phyloP scores from a whole-genome alignment of 805 yeast genomes.

The Blastobotrys peoriensis region DNA sequence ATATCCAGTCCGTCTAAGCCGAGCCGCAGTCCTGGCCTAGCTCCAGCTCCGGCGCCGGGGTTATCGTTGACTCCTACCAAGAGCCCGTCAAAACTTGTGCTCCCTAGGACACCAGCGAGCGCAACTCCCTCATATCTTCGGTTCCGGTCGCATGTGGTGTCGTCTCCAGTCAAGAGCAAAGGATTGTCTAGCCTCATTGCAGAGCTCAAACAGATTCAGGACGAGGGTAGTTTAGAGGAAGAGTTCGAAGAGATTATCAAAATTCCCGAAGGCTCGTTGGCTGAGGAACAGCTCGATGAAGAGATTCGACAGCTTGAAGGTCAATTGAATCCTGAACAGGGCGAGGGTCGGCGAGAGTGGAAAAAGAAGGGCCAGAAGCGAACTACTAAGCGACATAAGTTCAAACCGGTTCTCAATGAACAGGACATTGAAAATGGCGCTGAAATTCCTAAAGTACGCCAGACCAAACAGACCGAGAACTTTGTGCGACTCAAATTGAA shows the following conservation, averaged over 20 bases:
- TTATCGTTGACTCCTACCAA: not conserved
- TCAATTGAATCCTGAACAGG: constrained; percentile 14
- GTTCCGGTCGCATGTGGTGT: constrained; percentile 19
- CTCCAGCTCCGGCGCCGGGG: not conserved
- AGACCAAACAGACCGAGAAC: constrained; percentile 17
- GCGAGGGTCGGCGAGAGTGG: constrained; percentile 20
- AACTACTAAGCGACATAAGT: constrained; percentile 26
- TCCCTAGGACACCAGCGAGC: not conserved
- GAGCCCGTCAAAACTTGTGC: not conserved
- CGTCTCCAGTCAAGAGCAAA: constrained; percentile 18
- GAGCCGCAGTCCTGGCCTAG: not conserved
- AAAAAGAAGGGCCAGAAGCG: constrained; percentile 34
- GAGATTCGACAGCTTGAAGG: constrained; percentile 13
- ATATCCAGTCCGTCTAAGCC: not conserved
- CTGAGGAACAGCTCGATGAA: constrained; percentile 19
- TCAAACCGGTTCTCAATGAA: constrained; percentile 21
- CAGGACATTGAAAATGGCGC: constrained; percentile 20
- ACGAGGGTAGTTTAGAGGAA: constrained; percentile 14
- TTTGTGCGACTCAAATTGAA: constrained; percentile 19
- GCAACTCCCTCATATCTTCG: constrained; percentile 11
- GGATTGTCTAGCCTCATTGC: constrained; percentile 42
- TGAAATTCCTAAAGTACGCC: constrained; percentile 5
- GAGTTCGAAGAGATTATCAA: constrained; percentile 10
- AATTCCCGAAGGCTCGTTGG: constrained; percentile 15
- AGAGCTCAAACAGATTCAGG: constrained; percentile 33